These are phyloP conservation scores for Trichoderma atrobrunneum DNA, from an alignment of 2,329 filamentous ascomycete genomes.

Conservation along the genomic window DNA sequence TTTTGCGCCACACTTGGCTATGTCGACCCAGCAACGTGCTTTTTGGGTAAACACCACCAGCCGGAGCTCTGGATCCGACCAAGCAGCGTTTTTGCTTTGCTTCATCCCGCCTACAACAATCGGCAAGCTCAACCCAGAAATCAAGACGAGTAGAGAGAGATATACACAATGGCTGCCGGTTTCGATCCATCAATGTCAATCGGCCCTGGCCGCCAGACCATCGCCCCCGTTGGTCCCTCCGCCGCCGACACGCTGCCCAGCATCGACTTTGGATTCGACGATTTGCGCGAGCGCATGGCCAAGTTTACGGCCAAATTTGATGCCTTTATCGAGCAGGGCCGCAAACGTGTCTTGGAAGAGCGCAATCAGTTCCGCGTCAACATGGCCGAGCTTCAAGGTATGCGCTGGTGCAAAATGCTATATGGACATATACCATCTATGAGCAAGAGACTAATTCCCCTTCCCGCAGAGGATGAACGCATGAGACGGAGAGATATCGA, in stretches of 20 bases:
- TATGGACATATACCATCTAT: background rate
- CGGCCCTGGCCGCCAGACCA: slow-evolving; percentile 53
- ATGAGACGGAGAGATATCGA: slow-evolving; percentile 87
- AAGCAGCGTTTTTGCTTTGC: background rate
- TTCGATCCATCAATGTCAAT: slow-evolving; percentile 70
- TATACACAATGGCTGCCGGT: slow-evolving; percentile 49
- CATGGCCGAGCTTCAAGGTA: slow-evolving; percentile 86
- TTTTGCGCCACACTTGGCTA: slow-evolving; percentile 10
- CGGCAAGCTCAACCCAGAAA: no score
- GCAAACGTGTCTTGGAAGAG: slow-evolving; percentile 87
- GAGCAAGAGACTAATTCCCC: background rate
- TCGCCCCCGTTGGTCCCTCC: slow-evolving; percentile 58
- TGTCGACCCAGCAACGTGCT: slow-evolving; percentile 27
- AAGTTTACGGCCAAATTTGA: slow-evolving; percentile 91
- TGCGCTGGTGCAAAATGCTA: slow-evolving; percentile 20
- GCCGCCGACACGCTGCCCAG: slow-evolving; percentile 78
- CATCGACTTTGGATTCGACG: slow-evolving; percentile 95
- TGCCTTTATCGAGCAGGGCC: slow-evolving; percentile 85
- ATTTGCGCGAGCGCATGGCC: slow-evolving; percentile 90
- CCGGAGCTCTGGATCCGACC: background rate
- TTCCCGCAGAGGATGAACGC: slow-evolving; percentile 73
- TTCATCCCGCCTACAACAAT: background rate
- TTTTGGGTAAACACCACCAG: slow-evolving; percentile 19
- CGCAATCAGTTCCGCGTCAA: slow-evolving; percentile 91
- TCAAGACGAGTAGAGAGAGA: background rate